Percentiles rank a stretch among this genome's conserved stretches.
Evolutionary conservation across 495 filamentous ascomycete genomes (phyloP).

Genomic region (Arthonia radiata): DNA sequence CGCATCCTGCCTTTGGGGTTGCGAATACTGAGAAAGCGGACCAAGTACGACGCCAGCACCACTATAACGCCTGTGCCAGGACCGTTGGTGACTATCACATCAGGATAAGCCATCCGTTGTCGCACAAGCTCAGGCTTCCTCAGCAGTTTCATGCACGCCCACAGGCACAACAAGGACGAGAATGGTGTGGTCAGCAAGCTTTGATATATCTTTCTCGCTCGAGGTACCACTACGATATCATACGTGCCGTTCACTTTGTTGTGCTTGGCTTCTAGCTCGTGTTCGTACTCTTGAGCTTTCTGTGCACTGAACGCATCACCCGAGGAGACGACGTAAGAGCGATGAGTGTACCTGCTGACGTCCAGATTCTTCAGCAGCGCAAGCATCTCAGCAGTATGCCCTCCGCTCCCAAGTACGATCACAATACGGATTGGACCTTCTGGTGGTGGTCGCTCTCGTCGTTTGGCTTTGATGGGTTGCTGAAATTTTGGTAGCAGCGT

Average conservation of each 20-base stretch:
- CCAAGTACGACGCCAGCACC: constrained; percentile 35
- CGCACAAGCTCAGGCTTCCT: constrained; percentile 1
- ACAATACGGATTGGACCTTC: constrained; percentile 40
- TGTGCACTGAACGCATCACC: constrained; percentile 50
- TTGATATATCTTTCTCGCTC: constrained; percentile 59
- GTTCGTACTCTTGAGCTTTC: constrained; percentile 43
- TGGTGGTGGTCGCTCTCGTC: no score
- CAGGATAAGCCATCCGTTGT: constrained; percentile 21
- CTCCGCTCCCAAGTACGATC: constrained; percentile 72
- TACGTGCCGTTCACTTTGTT: constrained; percentile 10
- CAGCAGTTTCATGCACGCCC: constrained; percentile 14
- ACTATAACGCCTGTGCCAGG: constrained; percentile 71
- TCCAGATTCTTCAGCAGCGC: constrained; percentile 35
- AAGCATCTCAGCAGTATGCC: constrained; percentile 87
- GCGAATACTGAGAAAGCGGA: constrained; percentile 30
- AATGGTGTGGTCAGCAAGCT: constrained; percentile 41
- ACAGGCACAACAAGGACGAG: constrained; percentile 29
- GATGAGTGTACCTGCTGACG: constrained; percentile 26
- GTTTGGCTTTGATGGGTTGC: no score
- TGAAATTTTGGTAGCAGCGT: no score
- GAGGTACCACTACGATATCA: constrained; percentile 35
- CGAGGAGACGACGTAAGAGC: constrained; percentile 58
- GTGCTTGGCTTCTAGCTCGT: constrained; percentile 3
- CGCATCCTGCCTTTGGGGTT: constrained; percentile 25
- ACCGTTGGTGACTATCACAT: constrained; percentile 68